Conservation (phyloP, 306 rosid genomes). For the Dicorynia guianensis region DNA sequence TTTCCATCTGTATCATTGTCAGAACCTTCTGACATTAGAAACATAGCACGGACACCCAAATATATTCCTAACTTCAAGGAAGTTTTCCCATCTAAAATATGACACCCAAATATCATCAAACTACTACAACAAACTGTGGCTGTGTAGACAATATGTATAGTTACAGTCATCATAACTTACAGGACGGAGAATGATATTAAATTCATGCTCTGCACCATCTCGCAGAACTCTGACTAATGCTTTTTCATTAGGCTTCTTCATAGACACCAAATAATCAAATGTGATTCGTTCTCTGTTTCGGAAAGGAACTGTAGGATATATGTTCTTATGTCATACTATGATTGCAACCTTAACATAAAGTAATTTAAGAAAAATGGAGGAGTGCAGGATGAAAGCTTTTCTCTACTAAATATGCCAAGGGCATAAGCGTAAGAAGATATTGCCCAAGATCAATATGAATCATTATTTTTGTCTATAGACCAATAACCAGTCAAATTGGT, state of each 20-base stretch:
- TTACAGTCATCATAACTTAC: slow-evolving; percentile 56
- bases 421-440: no score
- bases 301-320: slow-evolving; percentile 70
- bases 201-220: slow-evolving; percentile 68
- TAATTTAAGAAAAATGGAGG: neutral
- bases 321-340: slow-evolving; percentile 38
- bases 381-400: neutral
- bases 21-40: no score
- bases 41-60: no score
- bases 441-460: no score
- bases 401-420: neutral
- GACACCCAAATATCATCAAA: no score
- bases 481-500: no score
- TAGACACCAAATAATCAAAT: slow-evolving; percentile 91
- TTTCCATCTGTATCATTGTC: no score
- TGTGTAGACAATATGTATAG: no score
- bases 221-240: slow-evolving; percentile 69
- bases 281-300: slow-evolving; percentile 93
- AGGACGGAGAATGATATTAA: slow-evolving; percentile 64
- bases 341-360: slow-evolving; percentile 21
- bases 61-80: no score
- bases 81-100: no score
- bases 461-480: no score
- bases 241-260: slow-evolving; percentile 84
- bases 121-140: no score